phyloP scores from a whole-genome alignment of 495 filamentous ascomycete species.

The Hapsidospora chrysogenum region DNA sequence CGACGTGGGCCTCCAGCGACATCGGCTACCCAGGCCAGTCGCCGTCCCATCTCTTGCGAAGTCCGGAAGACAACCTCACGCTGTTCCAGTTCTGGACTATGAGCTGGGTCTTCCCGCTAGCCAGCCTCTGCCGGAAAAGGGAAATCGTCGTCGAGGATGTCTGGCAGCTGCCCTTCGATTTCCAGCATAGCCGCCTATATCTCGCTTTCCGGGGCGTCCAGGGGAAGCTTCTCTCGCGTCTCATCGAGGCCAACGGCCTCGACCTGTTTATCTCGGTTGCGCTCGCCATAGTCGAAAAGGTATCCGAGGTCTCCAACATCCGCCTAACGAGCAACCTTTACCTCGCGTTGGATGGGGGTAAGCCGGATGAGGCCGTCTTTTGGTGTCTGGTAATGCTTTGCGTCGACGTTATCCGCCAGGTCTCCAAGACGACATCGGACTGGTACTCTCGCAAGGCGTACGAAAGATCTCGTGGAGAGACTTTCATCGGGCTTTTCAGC shows the following conservation, averaged over 20 bases:
- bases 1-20: constrained; percentile 33
- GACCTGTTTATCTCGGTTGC: constrained; percentile 52
- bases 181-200: constrained; percentile 57
- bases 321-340: constrained; percentile 58
- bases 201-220: constrained; percentile 52
- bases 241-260: constrained; percentile 55
- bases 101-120: constrained; percentile 67
- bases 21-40: constrained; percentile 41
- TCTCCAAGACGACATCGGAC: constrained; percentile 2
- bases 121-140: constrained; percentile 38
- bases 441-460: constrained; percentile 27
- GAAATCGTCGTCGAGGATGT: constrained; percentile 64
- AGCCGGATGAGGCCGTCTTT: neutral
- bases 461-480: constrained; percentile 64
- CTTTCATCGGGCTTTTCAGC: constrained; percentile 79
- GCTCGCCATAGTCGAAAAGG: constrained; percentile 43
- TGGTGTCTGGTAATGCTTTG: constrained; percentile 1
- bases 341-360: constrained; percentile 34
- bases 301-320: constrained; percentile 46
- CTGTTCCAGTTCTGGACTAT: constrained; percentile 73
- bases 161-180: constrained; percentile 58
- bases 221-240: constrained; percentile 51
- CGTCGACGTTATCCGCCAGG: neutral
- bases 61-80: constrained; percentile 66
- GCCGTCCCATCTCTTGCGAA: constrained; percentile 45